Conservation (phyloP, 208 protist genomes). For the Vickermania ingenoplastis region DNA sequence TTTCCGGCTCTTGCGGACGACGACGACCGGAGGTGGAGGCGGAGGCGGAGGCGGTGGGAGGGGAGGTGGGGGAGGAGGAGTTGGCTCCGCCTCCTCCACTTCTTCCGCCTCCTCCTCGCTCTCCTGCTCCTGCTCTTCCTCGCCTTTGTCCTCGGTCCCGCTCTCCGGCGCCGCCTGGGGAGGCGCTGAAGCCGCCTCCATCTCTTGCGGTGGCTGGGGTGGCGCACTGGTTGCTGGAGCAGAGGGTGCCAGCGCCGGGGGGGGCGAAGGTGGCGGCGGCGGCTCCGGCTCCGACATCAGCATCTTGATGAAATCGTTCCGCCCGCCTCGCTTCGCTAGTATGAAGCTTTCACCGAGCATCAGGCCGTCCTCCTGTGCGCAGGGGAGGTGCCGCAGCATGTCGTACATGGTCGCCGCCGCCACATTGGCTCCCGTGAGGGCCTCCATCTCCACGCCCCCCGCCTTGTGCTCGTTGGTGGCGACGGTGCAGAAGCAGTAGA, state of each 20-base stretch:
- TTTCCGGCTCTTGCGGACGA: too few species aligned
- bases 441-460: constrained; percentile 94
- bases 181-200: too few species aligned
- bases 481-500: constrained; percentile 86
- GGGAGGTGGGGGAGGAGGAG: neutral
- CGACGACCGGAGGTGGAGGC: too few species aligned
- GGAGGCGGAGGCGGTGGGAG: neutral
- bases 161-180: neutral
- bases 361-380: constrained; percentile 77
- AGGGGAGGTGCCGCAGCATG: constrained; percentile 67
- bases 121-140: constrained; percentile 6
- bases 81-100: constrained; percentile 4
- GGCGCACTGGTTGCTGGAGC: too few species aligned
- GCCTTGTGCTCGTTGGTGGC: constrained; percentile 74
- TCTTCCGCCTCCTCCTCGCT: constrained; percentile 5
- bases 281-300: constrained; percentile 72
- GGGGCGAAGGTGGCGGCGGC: constrained; percentile 8
- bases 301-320: constrained; percentile 76
- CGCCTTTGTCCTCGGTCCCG: neutral
- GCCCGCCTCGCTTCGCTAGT: constrained; percentile 64
- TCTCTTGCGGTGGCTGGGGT: too few species aligned
- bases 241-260: neutral
- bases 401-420: constrained; percentile 86
- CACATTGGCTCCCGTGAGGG: constrained; percentile 87
- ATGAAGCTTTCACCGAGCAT: constrained; percentile 73